Conservation (phyloP, 2,329 filamentous ascomycete genomes). For the Coleophoma cylindrospora region DNA sequence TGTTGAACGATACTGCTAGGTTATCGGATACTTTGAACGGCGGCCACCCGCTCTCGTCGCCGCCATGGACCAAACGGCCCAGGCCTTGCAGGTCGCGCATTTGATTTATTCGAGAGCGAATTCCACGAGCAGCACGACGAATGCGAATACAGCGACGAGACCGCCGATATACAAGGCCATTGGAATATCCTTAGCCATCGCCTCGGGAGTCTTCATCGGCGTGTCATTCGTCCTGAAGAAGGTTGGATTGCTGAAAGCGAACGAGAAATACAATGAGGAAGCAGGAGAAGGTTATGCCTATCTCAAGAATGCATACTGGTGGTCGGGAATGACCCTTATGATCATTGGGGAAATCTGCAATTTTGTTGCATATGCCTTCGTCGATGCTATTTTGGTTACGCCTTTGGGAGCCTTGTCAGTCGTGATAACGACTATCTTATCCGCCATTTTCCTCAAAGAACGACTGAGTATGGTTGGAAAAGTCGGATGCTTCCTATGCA, state of each 20-base stretch:
- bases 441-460: conserved; percentile 93
- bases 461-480: conserved; percentile 93
- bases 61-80: conserved; percentile 32
- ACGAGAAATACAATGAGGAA: conserved; percentile 93
- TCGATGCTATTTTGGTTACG: conserved; percentile 92
- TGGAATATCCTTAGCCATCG: conserved; percentile 79
- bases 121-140: conserved; percentile 22
- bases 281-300: conserved; percentile 97
- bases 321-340: conserved; percentile 94
- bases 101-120: conserved; percentile 39
- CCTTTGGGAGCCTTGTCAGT: conserved; percentile 88
- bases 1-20: conserved; percentile 8
- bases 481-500: conserved; percentile 91
- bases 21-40: conserved; percentile 3
- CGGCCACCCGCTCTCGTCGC: conserved; percentile 9
- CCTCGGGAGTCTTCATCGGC: conserved; percentile 89
- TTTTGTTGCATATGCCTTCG: conserved; percentile 94
- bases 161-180: conserved; percentile 68
- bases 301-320: conserved; percentile 93
- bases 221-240: conserved; percentile 96
- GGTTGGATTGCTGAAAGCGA: conserved; percentile 82
- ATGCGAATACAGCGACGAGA: conserved; percentile 12
- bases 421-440: conserved; percentile 85
- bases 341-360: conserved; percentile 96
- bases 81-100: conserved; percentile 31